Percentiles rank a stretch among this genome's conserved stretches.
phyloP scores from a whole-genome alignment of 2,329 filamentous ascomycete species.

The Calcarisporium arbuscula region DNA sequence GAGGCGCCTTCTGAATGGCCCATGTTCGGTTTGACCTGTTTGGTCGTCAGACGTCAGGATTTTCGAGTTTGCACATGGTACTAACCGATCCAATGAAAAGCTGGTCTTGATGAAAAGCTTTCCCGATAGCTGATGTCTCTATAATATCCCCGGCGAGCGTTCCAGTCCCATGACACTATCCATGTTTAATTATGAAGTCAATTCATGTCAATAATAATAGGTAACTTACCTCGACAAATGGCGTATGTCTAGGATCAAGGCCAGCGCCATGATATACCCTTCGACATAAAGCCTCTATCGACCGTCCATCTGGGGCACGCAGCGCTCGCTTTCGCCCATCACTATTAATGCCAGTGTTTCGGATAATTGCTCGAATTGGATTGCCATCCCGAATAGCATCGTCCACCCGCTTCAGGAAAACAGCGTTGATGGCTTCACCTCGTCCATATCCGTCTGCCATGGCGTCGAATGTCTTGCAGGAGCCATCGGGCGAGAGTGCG shows the following conservation, averaged over 20 bases:
- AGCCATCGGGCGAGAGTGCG: constrained; percentile 19
- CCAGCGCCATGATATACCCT: no score
- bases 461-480: constrained; percentile 27
- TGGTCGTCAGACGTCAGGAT: no score
- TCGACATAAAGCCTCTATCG: no score
- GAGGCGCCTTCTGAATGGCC: constrained; percentile 30
- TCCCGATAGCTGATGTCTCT: constrained; percentile 29
- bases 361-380: constrained; percentile 28
- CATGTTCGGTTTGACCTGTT: constrained; percentile 32
- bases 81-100: constrained; percentile 24
- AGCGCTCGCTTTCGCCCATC: constrained; percentile 36
- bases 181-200: constrained; percentile 16
- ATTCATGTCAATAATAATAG: constrained; percentile 27
- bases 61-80: no score
- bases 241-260: constrained; percentile 1
- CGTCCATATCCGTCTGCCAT: constrained; percentile 39
- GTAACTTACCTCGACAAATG: constrained; percentile 23
- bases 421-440: constrained; percentile 34
- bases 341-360: constrained; percentile 22
- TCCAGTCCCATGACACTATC: constrained; percentile 39
- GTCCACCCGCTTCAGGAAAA: constrained; percentile 36
- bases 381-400: constrained; percentile 39
- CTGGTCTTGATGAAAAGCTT: constrained; percentile 20
- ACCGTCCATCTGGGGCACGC: constrained; percentile 28
- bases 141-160: constrained; percentile 36